These are phyloP conservation scores for Neophaeococcomyces aloes DNA, from an alignment of 2,329 filamentous ascomycete species.

Conservation along the genomic window DNA sequence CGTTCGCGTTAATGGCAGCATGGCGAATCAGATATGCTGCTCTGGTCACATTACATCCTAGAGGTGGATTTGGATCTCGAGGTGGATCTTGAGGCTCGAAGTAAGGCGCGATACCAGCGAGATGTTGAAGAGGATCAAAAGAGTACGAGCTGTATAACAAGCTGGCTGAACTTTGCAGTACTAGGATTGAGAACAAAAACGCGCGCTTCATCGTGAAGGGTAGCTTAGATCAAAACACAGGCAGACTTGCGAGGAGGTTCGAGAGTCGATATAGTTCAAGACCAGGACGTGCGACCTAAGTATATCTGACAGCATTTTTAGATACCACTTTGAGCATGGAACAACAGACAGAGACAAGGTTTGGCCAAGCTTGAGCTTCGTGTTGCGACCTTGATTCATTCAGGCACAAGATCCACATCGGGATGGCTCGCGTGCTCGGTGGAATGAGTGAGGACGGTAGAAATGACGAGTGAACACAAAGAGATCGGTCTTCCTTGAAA, in stretches of 20 bases:
- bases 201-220: background rate
- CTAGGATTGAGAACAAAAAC: background rate
- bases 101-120: conserved; percentile 48
- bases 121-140: conserved; percentile 46
- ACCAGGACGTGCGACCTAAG: too few species aligned
- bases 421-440: too few species aligned
- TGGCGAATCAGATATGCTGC: conserved; percentile 50
- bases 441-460: too few species aligned
- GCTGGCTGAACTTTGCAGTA: background rate
- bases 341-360: background rate
- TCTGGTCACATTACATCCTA: conserved; percentile 41
- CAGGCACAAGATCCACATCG: background rate
- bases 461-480: too few species aligned
- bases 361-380: background rate
- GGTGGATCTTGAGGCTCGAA: conserved; percentile 46
- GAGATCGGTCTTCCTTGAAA: too few species aligned
- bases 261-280: too few species aligned
- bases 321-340: too few species aligned
- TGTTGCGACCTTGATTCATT: background rate
- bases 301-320: too few species aligned
- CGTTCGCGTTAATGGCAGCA: conserved; percentile 51
- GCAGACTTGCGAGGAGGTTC: background rate
- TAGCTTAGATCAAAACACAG: background rate
- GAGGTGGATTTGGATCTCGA: conserved; percentile 35
- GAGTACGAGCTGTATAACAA: conserved; percentile 12